Evolutionary conservation across 2,329 filamentous ascomycete genomes (phyloP), one percentile per base, ranked within the genome.

Genomic region (Ascochyta koolunga): DNA sequence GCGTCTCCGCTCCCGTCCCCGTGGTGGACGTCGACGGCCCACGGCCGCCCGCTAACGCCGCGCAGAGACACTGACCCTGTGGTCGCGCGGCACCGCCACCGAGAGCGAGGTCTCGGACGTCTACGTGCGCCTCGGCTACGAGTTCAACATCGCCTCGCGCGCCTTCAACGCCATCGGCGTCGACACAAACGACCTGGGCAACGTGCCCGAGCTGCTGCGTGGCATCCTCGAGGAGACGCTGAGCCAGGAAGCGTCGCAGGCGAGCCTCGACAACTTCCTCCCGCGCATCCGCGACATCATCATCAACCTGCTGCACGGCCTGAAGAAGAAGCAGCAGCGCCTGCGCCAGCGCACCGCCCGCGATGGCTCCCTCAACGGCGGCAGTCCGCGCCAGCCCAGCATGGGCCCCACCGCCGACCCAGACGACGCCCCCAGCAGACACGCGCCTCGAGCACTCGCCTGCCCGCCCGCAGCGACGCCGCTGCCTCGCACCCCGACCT

Each of bases 131-230:
- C 80, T 99, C 58, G 95, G 95, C 40, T 99, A 99, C 77, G 95
- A 99, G 77, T 99, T 99, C 83, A 99, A 99, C 77, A 95, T 99
- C 80, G 95, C 95, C 24, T 98, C 93, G 76, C 89, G 95, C 50
- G 93, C 95, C 58, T 99, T 99, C 77, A 91, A 91, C 68, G 91
- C 93, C 54, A 99, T 99, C 69, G 95, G 96, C 58, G 95, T 99
- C 59, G 95, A 99, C 69, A 97, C 93, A 1, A 86, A 87, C 22
- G 95, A 99, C 74, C 82, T 99, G 11, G 95, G 95, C 52, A 96
- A 96, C 65, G 95, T 99, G 2, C 95, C 95, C 5, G 95, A 99
- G 73, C 81, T 93, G 54, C 79, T 99, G 59, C 87, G 95, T 66
- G 87, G 88, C 55, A 98, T 99, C 52, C 84, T 99, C 49, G 95